Conservation (phyloP, 2,329 filamentous ascomycete genomes). For the Clonostachys rhizophaga region DNA sequence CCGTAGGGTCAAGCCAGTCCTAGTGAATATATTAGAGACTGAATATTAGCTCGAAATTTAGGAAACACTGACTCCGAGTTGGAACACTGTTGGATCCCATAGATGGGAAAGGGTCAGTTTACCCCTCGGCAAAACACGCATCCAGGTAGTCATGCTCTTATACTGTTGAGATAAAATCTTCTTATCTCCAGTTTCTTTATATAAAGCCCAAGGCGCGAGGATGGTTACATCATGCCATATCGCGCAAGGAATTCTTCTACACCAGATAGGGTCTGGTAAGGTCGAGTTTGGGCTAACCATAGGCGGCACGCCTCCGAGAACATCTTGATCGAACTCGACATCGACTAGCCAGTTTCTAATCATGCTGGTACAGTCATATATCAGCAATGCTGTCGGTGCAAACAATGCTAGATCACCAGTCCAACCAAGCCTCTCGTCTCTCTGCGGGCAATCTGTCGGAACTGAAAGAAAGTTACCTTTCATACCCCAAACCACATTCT, state of each 20-base stretch:
- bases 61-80: background rate
- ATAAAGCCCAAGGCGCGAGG: background rate
- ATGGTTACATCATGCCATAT: conserved; percentile 1
- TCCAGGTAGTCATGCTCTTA: background rate
- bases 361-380: background rate
- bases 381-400: background rate
- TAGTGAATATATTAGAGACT: background rate
- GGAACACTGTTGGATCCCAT: background rate
- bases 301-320: background rate
- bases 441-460: background rate
- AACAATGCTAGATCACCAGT: background rate
- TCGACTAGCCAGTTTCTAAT: background rate
- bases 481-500: background rate
- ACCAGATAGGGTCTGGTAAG: background rate
- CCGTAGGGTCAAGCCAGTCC: background rate
- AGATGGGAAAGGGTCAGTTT: background rate
- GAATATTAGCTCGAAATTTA: background rate
- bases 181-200: background rate
- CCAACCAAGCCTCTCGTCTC: conserved; percentile 1
- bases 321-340: background rate
- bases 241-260: background rate
- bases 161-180: background rate
- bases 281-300: conserved; percentile 1
- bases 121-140: background rate
- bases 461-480: background rate